Conservation (phyloP, 768 basidiomycete species). For the Antrodiella citrinella region DNA sequence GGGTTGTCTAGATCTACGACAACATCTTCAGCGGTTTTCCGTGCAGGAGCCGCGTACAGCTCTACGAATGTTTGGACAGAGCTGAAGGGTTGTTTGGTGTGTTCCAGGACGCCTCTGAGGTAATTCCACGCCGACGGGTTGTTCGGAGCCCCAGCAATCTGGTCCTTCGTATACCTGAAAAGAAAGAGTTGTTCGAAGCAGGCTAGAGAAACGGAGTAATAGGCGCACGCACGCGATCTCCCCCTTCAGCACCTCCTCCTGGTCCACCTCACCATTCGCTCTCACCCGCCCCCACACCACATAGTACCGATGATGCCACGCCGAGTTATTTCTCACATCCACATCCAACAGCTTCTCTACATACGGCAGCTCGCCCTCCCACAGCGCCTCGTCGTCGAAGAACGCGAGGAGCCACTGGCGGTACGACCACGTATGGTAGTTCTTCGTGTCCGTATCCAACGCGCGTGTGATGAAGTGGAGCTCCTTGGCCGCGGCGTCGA, state of each 20-base stretch:
- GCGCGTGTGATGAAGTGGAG: conserved; percentile 71
- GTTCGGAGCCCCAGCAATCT: conserved; percentile 81
- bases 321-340: conserved; percentile 93
- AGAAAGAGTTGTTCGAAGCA: conserved; percentile 1
- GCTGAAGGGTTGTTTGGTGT: conserved; percentile 50
- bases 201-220: not conserved
- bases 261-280: conserved; percentile 39
- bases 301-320: conserved; percentile 95
- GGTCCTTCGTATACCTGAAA: conserved; percentile 81
- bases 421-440: conserved; percentile 99
- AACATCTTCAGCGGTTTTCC: conserved; percentile 25
- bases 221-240: conserved; percentile 63
- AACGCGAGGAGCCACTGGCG: conserved; percentile 89
- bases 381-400: conserved; percentile 64
- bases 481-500: conserved; percentile 39
- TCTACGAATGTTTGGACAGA: conserved; percentile 49
- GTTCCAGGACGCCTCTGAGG: conserved; percentile 74
- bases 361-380: conserved; percentile 70
- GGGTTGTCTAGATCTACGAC: conserved; percentile 72
- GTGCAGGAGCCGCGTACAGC: conserved; percentile 43
- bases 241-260: conserved; percentile 48
- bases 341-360: conserved; percentile 57
- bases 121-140: conserved; percentile 98
- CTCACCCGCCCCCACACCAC: conserved; percentile 61
- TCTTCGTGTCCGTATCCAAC: conserved; percentile 78